Conservation (phyloP, 148 eudicot species). For the Agrostemma githago region DNA sequence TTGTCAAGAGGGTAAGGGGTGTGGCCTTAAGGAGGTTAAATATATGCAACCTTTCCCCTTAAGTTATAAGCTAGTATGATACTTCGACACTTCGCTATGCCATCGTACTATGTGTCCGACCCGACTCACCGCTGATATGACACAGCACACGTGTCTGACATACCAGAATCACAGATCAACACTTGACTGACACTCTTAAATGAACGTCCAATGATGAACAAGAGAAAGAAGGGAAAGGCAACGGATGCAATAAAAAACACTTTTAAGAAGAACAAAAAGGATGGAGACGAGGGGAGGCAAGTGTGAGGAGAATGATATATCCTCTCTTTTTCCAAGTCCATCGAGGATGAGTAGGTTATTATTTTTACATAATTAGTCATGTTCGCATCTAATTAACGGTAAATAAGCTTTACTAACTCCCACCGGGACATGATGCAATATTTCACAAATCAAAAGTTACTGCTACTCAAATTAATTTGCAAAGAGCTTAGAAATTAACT, state of each 20-base stretch:
- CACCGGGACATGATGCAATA: neutral
- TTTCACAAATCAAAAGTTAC: neutral
- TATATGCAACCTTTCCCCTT: neutral
- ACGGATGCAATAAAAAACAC: too few relatives aligned
- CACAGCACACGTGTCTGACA: neutral
- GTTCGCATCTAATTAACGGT: neutral
- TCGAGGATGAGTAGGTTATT: neutral
- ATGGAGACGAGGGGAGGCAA: neutral
- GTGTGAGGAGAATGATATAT: neutral
- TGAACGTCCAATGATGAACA: too few relatives aligned
- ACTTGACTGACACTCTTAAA: neutral
- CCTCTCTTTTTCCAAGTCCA: neutral
- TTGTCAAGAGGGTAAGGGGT: neutral
- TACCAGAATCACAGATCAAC: neutral
- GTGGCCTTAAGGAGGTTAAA: neutral
- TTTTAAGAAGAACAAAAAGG: neutral
- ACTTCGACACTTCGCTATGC: neutral
- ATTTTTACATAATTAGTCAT: neutral
- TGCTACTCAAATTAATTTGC: neutral
- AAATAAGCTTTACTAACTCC: neutral
- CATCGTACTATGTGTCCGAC: neutral
- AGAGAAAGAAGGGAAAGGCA: too few relatives aligned
- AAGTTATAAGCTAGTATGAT: too few relatives aligned
- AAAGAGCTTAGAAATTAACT: constrained; percentile 33
- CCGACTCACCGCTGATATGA: neutral